Percentiles rank a stretch among this genome's conserved stretches.
Conservation (phyloP, 169 alveolate genomes). For the Eimeria tenella region DNA sequence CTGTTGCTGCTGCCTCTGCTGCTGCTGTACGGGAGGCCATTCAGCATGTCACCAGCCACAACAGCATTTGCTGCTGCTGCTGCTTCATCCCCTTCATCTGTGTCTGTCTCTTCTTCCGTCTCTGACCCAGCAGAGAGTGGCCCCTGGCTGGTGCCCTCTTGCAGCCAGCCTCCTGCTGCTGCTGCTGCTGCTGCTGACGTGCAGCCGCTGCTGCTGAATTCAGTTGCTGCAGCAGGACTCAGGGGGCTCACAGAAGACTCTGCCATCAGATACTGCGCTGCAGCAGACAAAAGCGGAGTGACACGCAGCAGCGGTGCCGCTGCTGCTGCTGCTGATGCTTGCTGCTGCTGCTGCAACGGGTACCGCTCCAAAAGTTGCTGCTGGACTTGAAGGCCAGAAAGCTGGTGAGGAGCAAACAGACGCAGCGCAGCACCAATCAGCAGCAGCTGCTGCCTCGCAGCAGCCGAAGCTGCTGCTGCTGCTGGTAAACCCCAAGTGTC, state of each 20-base stretch:
- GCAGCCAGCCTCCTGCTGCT: conserved; percentile 1
- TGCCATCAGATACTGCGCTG: not conserved
- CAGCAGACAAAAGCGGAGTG: not conserved
- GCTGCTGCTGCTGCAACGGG: not conserved
- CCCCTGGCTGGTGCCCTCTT: not conserved
- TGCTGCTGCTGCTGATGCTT: not conserved
- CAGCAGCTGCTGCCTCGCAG: conserved; percentile 22
- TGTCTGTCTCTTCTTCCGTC: not conserved
- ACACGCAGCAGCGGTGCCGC: conserved; percentile 13
- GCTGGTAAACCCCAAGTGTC: not conserved
- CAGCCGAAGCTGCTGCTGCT: not conserved
- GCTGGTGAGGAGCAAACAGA: not conserved
- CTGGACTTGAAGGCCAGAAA: not conserved
- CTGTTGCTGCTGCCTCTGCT: not conserved
- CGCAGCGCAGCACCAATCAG: conserved; percentile 7
- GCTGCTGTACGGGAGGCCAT: not conserved
- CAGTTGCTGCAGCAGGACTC: not conserved
- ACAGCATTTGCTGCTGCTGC: not conserved
- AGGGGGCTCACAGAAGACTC: not conserved
- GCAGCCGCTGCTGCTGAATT: not conserved
- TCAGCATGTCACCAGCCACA: too few species aligned
- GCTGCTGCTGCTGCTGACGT: conserved; percentile 17
- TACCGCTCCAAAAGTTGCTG: not conserved
- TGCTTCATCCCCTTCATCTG: not conserved
- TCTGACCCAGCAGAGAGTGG: not conserved